Evolutionary conservation across 2,329 filamentous ascomycete genomes (phyloP), one percentile per base, ranked within the genome.

Genomic region (Calonectria pseudoreteaudii): DNA sequence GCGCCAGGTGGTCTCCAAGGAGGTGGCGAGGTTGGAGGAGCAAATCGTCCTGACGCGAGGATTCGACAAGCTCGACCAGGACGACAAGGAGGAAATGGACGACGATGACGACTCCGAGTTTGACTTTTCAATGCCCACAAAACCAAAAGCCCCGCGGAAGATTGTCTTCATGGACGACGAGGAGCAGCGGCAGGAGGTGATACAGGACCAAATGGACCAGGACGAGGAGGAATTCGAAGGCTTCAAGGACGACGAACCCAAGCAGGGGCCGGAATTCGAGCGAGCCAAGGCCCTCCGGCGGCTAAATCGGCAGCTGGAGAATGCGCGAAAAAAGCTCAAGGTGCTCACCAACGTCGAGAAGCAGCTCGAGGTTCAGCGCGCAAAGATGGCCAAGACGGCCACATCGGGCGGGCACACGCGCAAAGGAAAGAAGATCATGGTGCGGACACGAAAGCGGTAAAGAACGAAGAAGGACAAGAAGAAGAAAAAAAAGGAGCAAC

Each of bases 321-420:
- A 81, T 26, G 88, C 90, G 8, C 87, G 86, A 76, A 88, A 89
- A 83, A 90, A 91, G 82, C 85, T 92, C 75, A 86, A 86, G 80
- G 85, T 86, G 2, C 83, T 93, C 34, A 85, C 87, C n/a, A 85
- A 87, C 28, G 89, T 91, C 30, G 91, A 93, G 83, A 83, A 86
- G 49, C 85, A 88, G 77, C 85, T 93, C 31, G 91, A 91, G 74
- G 73, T 91, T 69, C 90, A 93, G 82, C 86, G 89, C 73, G 89
- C 90, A 23, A 90, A 89, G 81, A 93, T 93, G 91, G 90, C 90
- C 44, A 93, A 93, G 86, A 92, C 91, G 76, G 86, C 89, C 11
- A 93, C 91, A 2, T 88, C 89, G 8, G 90, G 90, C 47, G 90
- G 90, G 18, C 80, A 87, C n/a, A 92, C 89, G 34, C 91, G 91